A percentile compares a stretch with the other conserved stretches of the same genome.
Conservation (phyloP, 805 yeast genomes). For the Monosporozyma yasuniensis region DNA sequence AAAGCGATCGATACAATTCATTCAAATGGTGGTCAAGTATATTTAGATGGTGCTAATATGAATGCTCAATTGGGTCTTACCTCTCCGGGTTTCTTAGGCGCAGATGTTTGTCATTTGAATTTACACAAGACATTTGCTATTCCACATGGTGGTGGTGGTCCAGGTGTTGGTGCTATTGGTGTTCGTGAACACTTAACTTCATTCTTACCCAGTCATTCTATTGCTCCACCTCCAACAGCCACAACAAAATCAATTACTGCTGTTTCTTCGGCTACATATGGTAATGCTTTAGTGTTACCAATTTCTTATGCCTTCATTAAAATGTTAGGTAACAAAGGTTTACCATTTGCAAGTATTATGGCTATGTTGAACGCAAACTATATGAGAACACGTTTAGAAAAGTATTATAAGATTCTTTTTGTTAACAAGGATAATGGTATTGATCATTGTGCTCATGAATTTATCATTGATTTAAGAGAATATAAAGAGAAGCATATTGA, state of each 20-base stretch:
- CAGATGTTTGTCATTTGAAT: slow-evolving; percentile 96
- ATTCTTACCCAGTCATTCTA: slow-evolving; percentile 72
- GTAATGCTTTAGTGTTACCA: slow-evolving; percentile 88
- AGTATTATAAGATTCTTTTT: slow-evolving; percentile 69
- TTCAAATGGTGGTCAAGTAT: slow-evolving; percentile 84
- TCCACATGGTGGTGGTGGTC: slow-evolving; percentile 99
- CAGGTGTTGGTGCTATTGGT: slow-evolving; percentile 98
- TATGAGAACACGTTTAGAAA: slow-evolving; percentile 72
- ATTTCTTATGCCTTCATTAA: slow-evolving; percentile 93
- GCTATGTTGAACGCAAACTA: slow-evolving; percentile 95
- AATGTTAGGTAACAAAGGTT: slow-evolving; percentile 78
- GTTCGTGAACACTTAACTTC: slow-evolving; percentile 73
- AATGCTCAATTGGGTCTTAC: slow-evolving; percentile 97
- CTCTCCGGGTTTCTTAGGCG: slow-evolving; percentile 95
- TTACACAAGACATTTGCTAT: slow-evolving; percentile 95
- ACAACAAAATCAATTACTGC: slow-evolving; percentile 50
- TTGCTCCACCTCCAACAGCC: slow-evolving; percentile 29
- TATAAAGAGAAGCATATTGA: slow-evolving; percentile 75
- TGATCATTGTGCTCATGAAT: slow-evolving; percentile 92
- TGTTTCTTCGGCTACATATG: slow-evolving; percentile 90
- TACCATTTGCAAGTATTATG: slow-evolving; percentile 77
- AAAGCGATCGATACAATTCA: slow-evolving; percentile 83
- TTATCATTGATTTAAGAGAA: slow-evolving; percentile 82
- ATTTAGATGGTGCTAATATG: slow-evolving; percentile 98
- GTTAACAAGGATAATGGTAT: slow-evolving; percentile 36